phyloP scores from a whole-genome alignment of 2,329 filamentous ascomycete genomes.

The Pyrenophora tritici-repentis region DNA sequence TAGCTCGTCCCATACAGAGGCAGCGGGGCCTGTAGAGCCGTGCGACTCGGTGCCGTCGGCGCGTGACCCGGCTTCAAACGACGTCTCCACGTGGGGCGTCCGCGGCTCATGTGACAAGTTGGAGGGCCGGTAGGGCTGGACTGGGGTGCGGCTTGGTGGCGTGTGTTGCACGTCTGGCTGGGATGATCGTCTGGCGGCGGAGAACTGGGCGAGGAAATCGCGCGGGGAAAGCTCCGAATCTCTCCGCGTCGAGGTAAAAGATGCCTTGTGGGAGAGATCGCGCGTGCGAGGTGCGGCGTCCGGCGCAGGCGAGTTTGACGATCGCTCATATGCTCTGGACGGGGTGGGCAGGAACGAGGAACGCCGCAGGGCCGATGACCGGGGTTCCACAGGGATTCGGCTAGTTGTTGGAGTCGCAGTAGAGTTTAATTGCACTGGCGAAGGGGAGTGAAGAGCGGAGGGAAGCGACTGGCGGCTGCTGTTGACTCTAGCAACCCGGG shows the following conservation, averaged over 20 bases:
- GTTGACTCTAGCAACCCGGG: slow-evolving; percentile 45
- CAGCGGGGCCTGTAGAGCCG: slow-evolving; percentile 83
- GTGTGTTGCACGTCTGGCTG: slow-evolving; percentile 38
- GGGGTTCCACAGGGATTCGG: slow-evolving; percentile 39
- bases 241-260: slow-evolving; percentile 29
- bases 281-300: slow-evolving; percentile 32
- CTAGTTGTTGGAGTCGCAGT: slow-evolving; percentile 32
- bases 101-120: slow-evolving; percentile 39
- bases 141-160: slow-evolving; percentile 38
- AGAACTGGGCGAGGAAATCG: slow-evolving; percentile 42
- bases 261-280: slow-evolving; percentile 38
- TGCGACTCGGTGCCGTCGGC: slow-evolving; percentile 73
- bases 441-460: slow-evolving; percentile 34
- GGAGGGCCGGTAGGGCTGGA: slow-evolving; percentile 45
- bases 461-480: slow-evolving; percentile 43
- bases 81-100: slow-evolving; percentile 32
- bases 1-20: slow-evolving; percentile 96
- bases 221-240: slow-evolving; percentile 41
- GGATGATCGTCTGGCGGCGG: slow-evolving; percentile 38
- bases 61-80: slow-evolving; percentile 36
- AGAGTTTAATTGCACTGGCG: slow-evolving; percentile 28
- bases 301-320: slow-evolving; percentile 35
- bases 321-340: slow-evolving; percentile 29
- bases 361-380: slow-evolving; percentile 34
- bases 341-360: slow-evolving; percentile 40